Conservation (phyloP, 2,329 filamentous ascomycete genomes). For the Ampelomyces quisqualis region DNA sequence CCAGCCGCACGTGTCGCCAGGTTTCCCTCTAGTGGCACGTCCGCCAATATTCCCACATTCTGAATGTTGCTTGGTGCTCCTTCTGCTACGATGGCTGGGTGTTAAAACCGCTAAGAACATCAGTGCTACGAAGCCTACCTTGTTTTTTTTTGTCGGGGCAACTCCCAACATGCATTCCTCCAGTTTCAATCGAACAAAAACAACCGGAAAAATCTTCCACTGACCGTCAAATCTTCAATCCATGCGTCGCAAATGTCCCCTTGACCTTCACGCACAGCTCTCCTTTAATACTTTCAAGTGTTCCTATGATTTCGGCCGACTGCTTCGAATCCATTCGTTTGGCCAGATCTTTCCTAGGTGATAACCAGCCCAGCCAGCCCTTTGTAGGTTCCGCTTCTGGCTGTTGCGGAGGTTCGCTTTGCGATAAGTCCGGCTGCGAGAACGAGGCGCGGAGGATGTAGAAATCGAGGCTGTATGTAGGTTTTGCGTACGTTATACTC, state of each 20-base stretch:
- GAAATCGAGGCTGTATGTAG: slow-evolving; percentile 61
- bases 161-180: too few relatives aligned
- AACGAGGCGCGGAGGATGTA: slow-evolving; percentile 61
- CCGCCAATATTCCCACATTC: too few relatives aligned
- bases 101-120: too few relatives aligned
- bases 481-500: slow-evolving; percentile 62
- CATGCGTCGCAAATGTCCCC: slow-evolving; percentile 23
- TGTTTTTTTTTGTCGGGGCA: too few relatives aligned
- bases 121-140: too few relatives aligned
- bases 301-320: slow-evolving; percentile 53
- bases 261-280: slow-evolving; percentile 59
- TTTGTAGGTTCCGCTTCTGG: slow-evolving; percentile 29
- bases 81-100: too few relatives aligned
- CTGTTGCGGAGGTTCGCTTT: slow-evolving; percentile 26
- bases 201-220: too few relatives aligned
- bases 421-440: slow-evolving; percentile 26
- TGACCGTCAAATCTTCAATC: slow-evolving; percentile 1
- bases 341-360: slow-evolving; percentile 40
- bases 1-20: slow-evolving; percentile 1
- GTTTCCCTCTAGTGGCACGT: not conserved
- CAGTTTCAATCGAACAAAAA: too few relatives aligned
- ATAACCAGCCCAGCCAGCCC: slow-evolving; percentile 34
- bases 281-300: slow-evolving; percentile 58
- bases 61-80: too few relatives aligned
- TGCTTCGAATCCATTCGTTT: slow-evolving; percentile 45